phyloP scores from a whole-genome alignment of 371 early-diverging fungal species.

The Mucor mucedo region DNA sequence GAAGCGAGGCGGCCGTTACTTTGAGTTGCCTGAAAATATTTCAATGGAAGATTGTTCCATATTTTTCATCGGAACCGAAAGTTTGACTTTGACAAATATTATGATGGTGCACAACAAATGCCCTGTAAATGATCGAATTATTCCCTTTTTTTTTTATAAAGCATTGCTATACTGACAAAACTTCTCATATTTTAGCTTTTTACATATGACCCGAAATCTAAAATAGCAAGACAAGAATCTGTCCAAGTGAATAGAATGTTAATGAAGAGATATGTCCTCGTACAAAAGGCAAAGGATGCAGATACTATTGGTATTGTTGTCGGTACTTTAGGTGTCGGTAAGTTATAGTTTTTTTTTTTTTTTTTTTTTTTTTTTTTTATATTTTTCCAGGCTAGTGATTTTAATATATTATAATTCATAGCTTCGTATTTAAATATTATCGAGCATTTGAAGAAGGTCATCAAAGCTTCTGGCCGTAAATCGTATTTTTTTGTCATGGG shows the following conservation, averaged over 20 bases:
- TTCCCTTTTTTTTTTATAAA: neutral
- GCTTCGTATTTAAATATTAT: constrained; percentile 86
- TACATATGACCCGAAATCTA: constrained; percentile 70
- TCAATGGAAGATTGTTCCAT: constrained; percentile 66
- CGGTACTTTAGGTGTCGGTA: constrained; percentile 94
- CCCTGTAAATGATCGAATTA: constrained; percentile 39
- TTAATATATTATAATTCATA: constrained; percentile 23
- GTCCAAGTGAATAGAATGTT: constrained; percentile 71
- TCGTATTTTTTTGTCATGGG: constrained; percentile 93
- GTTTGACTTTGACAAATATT: constrained; percentile 85
- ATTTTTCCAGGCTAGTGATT: neutral
- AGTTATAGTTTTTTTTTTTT: too few relatives aligned
- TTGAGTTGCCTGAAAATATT: constrained; percentile 53
- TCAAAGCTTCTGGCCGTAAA: constrained; percentile 79
- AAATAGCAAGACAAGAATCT: constrained; percentile 63
- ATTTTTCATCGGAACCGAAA: constrained; percentile 85
- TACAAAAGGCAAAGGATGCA: constrained; percentile 94
- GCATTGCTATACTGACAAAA: neutral
- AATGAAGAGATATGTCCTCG: constrained; percentile 77
- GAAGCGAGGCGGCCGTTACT: constrained; percentile 55
- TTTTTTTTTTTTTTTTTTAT: too few relatives aligned
- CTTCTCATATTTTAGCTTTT: constrained; percentile 43
- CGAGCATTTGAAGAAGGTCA: constrained; percentile 75
- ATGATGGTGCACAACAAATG: constrained; percentile 79
- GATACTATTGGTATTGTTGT: constrained; percentile 93